These are phyloP conservation scores for Termitomyces sp. DNA, from an alignment of 768 basidiomycete species.

Conservation along the genomic window DNA sequence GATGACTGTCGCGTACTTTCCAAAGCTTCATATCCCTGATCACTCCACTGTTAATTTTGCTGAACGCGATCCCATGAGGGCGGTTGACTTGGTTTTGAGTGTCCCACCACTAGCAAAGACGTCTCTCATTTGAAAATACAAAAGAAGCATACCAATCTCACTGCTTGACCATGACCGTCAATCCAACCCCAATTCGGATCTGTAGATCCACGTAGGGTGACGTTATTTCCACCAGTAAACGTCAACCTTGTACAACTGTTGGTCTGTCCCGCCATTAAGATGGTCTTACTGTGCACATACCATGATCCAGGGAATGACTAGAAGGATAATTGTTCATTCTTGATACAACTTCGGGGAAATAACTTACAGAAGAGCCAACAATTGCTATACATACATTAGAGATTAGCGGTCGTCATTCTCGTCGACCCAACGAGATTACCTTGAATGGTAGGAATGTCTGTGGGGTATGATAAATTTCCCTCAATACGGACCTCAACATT, in stretches of 20 bases:
- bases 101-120: slow-evolving; percentile 50
- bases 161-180: slow-evolving; percentile 52
- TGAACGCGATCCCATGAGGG: slow-evolving; percentile 50
- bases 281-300: slow-evolving; percentile 16
- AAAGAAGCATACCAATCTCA: slow-evolving; percentile 12
- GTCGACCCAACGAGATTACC: slow-evolving; percentile 18
- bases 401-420: background rate
- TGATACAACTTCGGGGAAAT: background rate
- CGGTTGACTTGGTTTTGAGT: slow-evolving; percentile 44
- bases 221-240: slow-evolving; percentile 49
- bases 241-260: slow-evolving; percentile 34
- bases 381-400: slow-evolving; percentile 23
- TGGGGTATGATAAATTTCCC: slow-evolving; percentile 53
- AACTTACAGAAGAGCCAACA: slow-evolving; percentile 39
- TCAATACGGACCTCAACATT: slow-evolving; percentile 54
- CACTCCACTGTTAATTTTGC: slow-evolving; percentile 44
- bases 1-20: slow-evolving; percentile 28
- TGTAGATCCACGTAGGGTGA: slow-evolving; percentile 48
- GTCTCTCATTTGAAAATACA: background rate
- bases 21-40: slow-evolving; percentile 54
- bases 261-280: background rate
- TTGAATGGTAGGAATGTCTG: slow-evolving; percentile 45
- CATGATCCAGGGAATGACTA: slow-evolving; percentile 41
- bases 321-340: background rate
- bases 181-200: slow-evolving; percentile 64